Percentiles rank a stretch among this genome's conserved stretches.
Conservation (phyloP, 2,329 filamentous ascomycete genomes). For the Trichoderma brevicompactum region DNA sequence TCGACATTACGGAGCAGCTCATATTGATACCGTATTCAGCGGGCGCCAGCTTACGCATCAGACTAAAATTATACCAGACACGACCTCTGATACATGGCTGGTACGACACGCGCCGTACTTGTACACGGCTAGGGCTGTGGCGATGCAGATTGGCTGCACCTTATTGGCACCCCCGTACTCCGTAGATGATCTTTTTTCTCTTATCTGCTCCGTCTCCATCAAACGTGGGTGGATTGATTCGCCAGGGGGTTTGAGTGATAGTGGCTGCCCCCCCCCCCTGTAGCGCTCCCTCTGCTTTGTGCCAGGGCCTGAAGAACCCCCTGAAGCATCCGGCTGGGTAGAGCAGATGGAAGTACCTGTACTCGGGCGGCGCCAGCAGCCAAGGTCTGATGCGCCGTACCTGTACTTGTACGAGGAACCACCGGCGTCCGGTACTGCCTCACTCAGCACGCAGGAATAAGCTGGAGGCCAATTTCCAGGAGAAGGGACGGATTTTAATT, state of each 20-base stretch:
- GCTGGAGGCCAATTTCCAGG: slow-evolving; percentile 37
- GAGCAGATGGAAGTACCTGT: slow-evolving; percentile 3
- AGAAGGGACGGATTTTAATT: slow-evolving; percentile 39
- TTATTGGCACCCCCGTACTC: slow-evolving; percentile 6
- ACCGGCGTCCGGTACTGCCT: no score
- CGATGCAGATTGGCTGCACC: slow-evolving; percentile 17
- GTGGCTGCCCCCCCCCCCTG: slow-evolving; percentile 19
- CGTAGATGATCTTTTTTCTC: slow-evolving; percentile 27
- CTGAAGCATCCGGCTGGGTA: slow-evolving; percentile 1
- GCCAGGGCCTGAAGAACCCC: slow-evolving; percentile 11
- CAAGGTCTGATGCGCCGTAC: neutral
- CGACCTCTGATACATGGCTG: neutral
- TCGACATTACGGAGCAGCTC: neutral
- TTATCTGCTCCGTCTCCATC: slow-evolving; percentile 30
- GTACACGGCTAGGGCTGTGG: slow-evolving; percentile 27
- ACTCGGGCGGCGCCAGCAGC: neutral
- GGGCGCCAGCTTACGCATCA: neutral
- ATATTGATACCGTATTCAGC: slow-evolving; percentile 3
- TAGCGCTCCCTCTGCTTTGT: slow-evolving; percentile 8
- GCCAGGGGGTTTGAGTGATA: slow-evolving; percentile 31
- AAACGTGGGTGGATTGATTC: slow-evolving; percentile 45
- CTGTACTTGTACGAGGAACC: neutral
- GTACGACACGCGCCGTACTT: slow-evolving; percentile 13
- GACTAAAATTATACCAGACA: slow-evolving; percentile 7
- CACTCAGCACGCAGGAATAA: slow-evolving; percentile 19